Conservation (phyloP, 257 asterid species). For the Cynanchum wilfordii region DNA sequence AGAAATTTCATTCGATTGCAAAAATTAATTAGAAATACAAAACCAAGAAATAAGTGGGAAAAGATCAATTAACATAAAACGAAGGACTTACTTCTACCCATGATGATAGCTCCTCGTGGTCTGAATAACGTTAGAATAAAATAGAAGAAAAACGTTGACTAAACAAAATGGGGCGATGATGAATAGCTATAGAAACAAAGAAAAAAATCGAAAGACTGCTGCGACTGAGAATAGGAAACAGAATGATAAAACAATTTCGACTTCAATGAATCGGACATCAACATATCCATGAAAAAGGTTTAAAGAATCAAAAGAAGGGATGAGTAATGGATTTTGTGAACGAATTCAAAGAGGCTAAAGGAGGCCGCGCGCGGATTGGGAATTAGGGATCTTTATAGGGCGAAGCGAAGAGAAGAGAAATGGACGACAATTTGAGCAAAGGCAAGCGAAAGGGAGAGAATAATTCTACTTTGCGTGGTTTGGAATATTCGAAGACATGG, state of each 20-base stretch:
- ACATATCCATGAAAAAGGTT: constrained; percentile 35
- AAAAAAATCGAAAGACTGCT: constrained; percentile 19
- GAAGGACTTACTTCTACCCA: constrained; percentile 76
- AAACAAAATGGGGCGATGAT: constrained; percentile 38
- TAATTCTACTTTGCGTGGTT: constrained; percentile 23
- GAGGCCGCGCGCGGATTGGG: not conserved
- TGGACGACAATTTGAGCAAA: not conserved
- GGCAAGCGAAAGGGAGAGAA: not conserved
- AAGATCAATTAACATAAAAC: not conserved
- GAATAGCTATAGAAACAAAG: constrained; percentile 26
- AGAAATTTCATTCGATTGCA: not conserved
- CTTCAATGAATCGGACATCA: constrained; percentile 24
- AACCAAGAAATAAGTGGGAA: not conserved
- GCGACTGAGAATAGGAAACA: constrained; percentile 27
- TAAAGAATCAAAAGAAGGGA: not conserved
- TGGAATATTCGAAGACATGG: constrained; percentile 30
- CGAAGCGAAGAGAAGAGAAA: not conserved
- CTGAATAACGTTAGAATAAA: constrained; percentile 26
- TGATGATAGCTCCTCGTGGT: constrained; percentile 30
- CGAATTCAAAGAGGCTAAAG: not conserved
- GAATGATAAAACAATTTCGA: constrained; percentile 12
- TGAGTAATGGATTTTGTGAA: not conserved
- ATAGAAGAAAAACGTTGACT: constrained; percentile 34
- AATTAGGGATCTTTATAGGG: constrained; percentile 2
- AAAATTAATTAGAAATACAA: not conserved